Evolutionary conservation across 805 yeast species (phyloP).

Genomic region (Yarrowia phangngaensis): DNA sequence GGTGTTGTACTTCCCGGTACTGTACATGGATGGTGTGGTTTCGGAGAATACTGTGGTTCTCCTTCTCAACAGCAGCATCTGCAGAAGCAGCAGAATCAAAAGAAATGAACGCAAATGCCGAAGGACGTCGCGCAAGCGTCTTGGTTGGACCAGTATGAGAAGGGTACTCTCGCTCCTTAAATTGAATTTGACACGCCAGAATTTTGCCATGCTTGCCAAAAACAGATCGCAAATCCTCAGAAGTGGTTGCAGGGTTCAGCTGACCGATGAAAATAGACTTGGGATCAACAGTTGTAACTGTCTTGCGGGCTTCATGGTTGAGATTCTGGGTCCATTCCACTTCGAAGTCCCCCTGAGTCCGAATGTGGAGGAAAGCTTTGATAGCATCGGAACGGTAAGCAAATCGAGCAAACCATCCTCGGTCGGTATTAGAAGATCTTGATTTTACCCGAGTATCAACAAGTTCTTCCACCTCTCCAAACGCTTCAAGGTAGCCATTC

Average conservation of each 20-base stretch:
- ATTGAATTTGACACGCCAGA: constrained; percentile 12
- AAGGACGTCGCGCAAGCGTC: constrained; percentile 14
- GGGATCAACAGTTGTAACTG: constrained; percentile 54
- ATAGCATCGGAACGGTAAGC: constrained; percentile 85
- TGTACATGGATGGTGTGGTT: constrained; percentile 81
- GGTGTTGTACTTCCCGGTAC: constrained; percentile 51
- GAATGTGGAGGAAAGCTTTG: constrained; percentile 55
- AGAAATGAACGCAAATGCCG: constrained; percentile 65
- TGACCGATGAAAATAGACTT: constrained; percentile 78
- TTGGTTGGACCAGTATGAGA: background rate
- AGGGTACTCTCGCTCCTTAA: constrained; percentile 13
- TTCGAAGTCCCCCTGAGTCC: constrained; percentile 44
- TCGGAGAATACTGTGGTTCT: constrained; percentile 68
- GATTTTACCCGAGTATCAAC: constrained; percentile 28
- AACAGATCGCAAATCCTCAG: constrained; percentile 53
- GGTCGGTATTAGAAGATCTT: constrained; percentile 6
- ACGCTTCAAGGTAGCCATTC: constrained; percentile 44
- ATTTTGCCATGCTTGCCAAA: constrained; percentile 68
- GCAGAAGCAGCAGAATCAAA: constrained; percentile 66
- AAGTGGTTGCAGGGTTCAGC: constrained; percentile 52
- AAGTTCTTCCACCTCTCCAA: constrained; percentile 74
- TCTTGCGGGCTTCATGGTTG: constrained; percentile 30
- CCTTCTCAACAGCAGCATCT: constrained; percentile 72
- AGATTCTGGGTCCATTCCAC: constrained; percentile 85
- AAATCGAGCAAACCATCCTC: constrained; percentile 71